These are phyloP conservation scores for Beverwykella pulmonaria DNA, from an alignment of 495 filamentous ascomycete genomes.

Conservation along the genomic window DNA sequence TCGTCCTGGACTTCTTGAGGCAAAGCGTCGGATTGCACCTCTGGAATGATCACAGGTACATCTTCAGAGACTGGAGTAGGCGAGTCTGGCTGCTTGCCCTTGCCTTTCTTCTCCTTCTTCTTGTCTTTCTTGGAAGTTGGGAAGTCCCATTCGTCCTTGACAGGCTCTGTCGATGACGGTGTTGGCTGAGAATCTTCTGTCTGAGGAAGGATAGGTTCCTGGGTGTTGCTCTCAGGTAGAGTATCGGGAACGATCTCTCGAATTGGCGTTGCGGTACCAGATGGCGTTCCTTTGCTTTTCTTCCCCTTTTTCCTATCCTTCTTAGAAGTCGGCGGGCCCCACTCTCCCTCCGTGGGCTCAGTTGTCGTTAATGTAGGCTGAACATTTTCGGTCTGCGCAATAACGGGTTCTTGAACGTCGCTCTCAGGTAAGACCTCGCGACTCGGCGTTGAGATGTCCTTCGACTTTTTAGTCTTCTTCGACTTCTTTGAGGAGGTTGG, in stretches of 20 bases:
- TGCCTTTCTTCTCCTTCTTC: constrained; percentile 32
- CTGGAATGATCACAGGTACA: not conserved
- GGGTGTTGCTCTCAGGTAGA: not conserved
- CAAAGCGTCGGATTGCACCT: not conserved
- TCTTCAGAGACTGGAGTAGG: constrained; percentile 14
- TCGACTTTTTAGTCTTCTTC: too few species aligned
- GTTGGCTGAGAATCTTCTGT: not conserved
- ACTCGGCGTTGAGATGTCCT: too few species aligned
- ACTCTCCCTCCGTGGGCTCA: too few species aligned
- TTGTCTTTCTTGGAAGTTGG: constrained; percentile 18
- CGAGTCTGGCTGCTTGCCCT: constrained; percentile 10
- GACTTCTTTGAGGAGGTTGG: not conserved
- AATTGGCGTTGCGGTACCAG: constrained; percentile 8
- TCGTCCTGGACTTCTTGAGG: not conserved
- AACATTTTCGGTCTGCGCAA: not conserved
- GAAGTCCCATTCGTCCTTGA: constrained; percentile 13
- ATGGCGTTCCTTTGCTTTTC: constrained; percentile 24
- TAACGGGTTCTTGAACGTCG: not conserved
- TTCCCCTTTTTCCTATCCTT: constrained; percentile 13
- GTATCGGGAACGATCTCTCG: constrained; percentile 6
- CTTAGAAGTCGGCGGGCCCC: not conserved
- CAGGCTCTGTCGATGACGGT: not conserved
- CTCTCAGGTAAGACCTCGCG: not conserved
- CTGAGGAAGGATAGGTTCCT: not conserved
- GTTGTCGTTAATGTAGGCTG: not conserved